These are phyloP conservation scores for Lactarius indigo DNA, from an alignment of 768 basidiomycete genomes.

Conservation along the genomic window DNA sequence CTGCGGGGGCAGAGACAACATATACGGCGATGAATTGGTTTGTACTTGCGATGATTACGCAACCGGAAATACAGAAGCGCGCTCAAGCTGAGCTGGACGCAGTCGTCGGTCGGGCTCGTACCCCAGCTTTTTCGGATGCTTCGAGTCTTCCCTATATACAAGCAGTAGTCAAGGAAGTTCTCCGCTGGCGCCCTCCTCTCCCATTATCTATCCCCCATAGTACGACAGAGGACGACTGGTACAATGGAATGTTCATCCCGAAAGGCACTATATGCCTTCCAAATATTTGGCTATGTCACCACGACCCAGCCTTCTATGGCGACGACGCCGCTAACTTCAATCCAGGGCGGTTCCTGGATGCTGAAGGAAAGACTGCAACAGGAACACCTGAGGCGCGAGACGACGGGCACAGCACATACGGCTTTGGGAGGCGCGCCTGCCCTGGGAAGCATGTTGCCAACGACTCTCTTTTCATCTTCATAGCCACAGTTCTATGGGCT, in stretches of 20 bases:
- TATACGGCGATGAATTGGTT: slow-evolving; percentile 6
- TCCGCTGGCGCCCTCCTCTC: neutral
- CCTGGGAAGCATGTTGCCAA: slow-evolving; percentile 23
- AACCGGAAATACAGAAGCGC: slow-evolving; percentile 14
- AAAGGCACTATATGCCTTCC: slow-evolving; percentile 34
- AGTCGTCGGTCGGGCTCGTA: neutral
- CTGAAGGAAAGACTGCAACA: neutral
- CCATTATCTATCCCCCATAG: neutral
- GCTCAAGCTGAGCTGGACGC: neutral
- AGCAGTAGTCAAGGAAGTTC: neutral
- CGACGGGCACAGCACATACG: slow-evolving; percentile 2
- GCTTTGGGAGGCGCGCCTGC: slow-evolving; percentile 20
- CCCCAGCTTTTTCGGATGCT: slow-evolving; percentile 1
- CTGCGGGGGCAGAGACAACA: neutral
- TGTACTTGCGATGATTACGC: slow-evolving; percentile 19
- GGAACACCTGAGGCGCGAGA: slow-evolving; percentile 2
- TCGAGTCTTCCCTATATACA: neutral
- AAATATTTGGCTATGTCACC: slow-evolving; percentile 23
- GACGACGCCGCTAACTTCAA: slow-evolving; percentile 20
- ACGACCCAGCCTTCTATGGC: slow-evolving; percentile 11
- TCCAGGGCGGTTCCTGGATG: slow-evolving; percentile 22
- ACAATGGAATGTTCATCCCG: slow-evolving; percentile 29
- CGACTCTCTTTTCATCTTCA: slow-evolving; percentile 22
- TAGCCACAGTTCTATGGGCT: slow-evolving; percentile 25
- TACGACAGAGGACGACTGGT: slow-evolving; percentile 25